Conservation (phyloP, 2,329 filamentous ascomycete species). For the Fusarium scirpi region DNA sequence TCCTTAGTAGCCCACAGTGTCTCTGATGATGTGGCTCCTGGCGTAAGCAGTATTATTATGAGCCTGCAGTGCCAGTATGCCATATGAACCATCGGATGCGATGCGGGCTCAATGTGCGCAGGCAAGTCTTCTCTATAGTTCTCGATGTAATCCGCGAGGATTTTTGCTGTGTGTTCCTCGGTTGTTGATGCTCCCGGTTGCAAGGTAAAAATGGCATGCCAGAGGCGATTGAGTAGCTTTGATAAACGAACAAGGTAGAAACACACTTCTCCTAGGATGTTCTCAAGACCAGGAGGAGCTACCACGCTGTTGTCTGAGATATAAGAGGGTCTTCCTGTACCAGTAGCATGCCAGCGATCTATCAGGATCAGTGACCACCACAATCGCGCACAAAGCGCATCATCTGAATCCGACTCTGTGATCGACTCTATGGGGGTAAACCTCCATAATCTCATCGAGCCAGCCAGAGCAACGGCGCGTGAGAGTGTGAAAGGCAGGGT, state of each 20-base stretch:
- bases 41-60: constrained; percentile 70
- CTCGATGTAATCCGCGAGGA: constrained; percentile 61
- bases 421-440: constrained; percentile 58
- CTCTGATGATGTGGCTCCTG: constrained; percentile 66
- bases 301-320: constrained; percentile 73
- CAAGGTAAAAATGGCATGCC: constrained; percentile 54
- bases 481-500: constrained; percentile 67
- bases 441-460: constrained; percentile 70
- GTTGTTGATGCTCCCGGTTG: constrained; percentile 52
- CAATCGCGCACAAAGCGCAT: constrained; percentile 71
- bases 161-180: constrained; percentile 51
- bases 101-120: constrained; percentile 62
- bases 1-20: constrained; percentile 71
- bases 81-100: constrained; percentile 70
- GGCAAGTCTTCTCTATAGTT: constrained; percentile 75
- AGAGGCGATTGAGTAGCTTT: constrained; percentile 62
- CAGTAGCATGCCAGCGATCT: constrained; percentile 80
- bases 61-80: constrained; percentile 78
- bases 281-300: constrained; percentile 68
- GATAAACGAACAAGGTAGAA: constrained; percentile 75
- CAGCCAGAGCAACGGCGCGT: constrained; percentile 73
- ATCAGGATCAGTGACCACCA: constrained; percentile 81
- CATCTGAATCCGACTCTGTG: constrained; percentile 69
- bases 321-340: constrained; percentile 70
- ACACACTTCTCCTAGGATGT: constrained; percentile 70